Percentiles rank a stretch among this genome's conserved stretches.
Evolutionary conservation across 805 yeast genomes (phyloP).

Genomic region (Maudiozyma bulderi): DNA sequence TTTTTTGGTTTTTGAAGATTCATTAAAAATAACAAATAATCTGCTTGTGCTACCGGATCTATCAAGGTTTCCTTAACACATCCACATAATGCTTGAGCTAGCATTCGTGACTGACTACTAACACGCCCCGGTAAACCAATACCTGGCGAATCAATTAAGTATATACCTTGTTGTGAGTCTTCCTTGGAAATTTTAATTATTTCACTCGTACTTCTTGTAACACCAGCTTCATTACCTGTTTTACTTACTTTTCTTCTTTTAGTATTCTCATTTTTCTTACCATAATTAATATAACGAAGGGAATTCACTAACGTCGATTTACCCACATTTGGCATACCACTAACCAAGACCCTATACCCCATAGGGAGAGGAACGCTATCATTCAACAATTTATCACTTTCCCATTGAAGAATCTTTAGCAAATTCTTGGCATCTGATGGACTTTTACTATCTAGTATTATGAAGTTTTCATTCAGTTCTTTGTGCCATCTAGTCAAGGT

Average conservation of each 20-base stretch:
- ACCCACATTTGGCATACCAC: slow-evolving; percentile 98
- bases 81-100: slow-evolving; percentile 63
- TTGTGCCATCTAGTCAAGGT: slow-evolving; percentile 42
- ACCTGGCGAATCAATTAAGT: slow-evolving; percentile 87
- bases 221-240: slow-evolving; percentile 86
- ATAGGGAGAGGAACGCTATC: slow-evolving; percentile 66
- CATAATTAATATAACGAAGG: slow-evolving; percentile 38
- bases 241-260: slow-evolving; percentile 56
- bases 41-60: slow-evolving; percentile 82
- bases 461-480: slow-evolving; percentile 32
- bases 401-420: slow-evolving; percentile 39
- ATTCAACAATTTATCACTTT: slow-evolving; percentile 27
- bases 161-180: slow-evolving; percentile 24
- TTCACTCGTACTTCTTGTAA: slow-evolving; percentile 72
- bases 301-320: slow-evolving; percentile 81
- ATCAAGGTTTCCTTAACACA: slow-evolving; percentile 59
- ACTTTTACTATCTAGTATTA: slow-evolving; percentile 51
- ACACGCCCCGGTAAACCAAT: slow-evolving; percentile 62
- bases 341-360: slow-evolving; percentile 66
- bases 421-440: slow-evolving; percentile 41
- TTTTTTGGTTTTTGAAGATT: slow-evolving; percentile 42
- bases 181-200: slow-evolving; percentile 43
- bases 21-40: slow-evolving; percentile 64
- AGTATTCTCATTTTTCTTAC: slow-evolving; percentile 11
- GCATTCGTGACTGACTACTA: slow-evolving; percentile 59